These are phyloP conservation scores for Metschnikowia lochheadii DNA, from an alignment of 805 yeast genomes.

Conservation along the genomic window DNA sequence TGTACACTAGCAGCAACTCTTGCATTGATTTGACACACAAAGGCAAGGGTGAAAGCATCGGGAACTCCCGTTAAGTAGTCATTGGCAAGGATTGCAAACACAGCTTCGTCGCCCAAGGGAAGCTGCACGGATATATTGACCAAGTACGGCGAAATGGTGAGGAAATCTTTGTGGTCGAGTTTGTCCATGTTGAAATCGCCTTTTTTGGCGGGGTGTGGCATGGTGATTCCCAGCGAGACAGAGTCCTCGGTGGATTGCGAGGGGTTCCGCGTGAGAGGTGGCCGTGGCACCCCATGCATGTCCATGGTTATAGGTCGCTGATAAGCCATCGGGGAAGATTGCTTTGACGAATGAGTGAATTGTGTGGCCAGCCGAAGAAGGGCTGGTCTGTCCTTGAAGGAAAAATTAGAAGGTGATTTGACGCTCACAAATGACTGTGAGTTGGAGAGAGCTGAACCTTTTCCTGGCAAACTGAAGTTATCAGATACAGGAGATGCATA, in stretches of 20 bases:
- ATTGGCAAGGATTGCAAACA: constrained; percentile 46
- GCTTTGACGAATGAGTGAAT: constrained; percentile 15
- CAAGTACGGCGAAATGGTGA: constrained; percentile 16
- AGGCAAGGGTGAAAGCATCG: constrained; percentile 46
- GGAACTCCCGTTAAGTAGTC: constrained; percentile 47
- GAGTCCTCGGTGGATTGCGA: constrained; percentile 39
- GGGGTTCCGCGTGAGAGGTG: constrained; percentile 28
- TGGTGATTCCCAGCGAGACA: constrained; percentile 11
- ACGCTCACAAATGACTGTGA: constrained; percentile 1
- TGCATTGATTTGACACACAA: constrained; percentile 58
- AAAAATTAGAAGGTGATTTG: constrained; percentile 1
- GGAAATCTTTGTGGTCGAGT: constrained; percentile 4
- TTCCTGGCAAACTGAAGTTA: constrained; percentile 3
- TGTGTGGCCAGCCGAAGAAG: constrained; percentile 12
- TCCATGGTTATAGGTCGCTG: constrained; percentile 13
- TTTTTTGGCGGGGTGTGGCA: constrained; percentile 4
- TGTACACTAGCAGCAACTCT: constrained; percentile 50
- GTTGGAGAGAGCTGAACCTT: neutral
- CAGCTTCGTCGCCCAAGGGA: constrained; percentile 38
- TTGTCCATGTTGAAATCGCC: constrained; percentile 10
- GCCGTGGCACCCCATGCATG: constrained; percentile 16
- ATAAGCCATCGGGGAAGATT: constrained; percentile 19
- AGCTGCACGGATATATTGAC: constrained; percentile 43
- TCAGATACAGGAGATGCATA: constrained; percentile 1
- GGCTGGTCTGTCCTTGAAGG: constrained; percentile 11